These are phyloP conservation scores for Pichia pseudocactophila DNA, from an alignment of 805 yeast species.

Conservation along the genomic window DNA sequence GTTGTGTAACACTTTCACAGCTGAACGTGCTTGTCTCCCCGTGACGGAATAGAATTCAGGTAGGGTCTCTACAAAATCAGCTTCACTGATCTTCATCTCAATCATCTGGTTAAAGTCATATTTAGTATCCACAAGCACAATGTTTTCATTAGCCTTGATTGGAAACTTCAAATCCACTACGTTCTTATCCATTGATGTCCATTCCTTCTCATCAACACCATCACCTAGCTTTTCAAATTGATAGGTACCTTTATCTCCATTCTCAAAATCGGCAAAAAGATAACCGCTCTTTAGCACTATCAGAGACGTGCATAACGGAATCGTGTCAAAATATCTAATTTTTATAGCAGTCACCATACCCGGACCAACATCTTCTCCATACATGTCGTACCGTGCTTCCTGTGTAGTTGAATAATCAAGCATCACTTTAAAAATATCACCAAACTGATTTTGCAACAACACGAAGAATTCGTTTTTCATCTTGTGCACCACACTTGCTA, in stretches of 20 bases:
- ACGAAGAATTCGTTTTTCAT: conserved; percentile 57
- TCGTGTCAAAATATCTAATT: conserved; percentile 70
- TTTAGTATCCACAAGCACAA: conserved; percentile 46
- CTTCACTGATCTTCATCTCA: conserved; percentile 30
- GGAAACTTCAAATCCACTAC: conserved; percentile 25
- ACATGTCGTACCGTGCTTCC: conserved; percentile 21
- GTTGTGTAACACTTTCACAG: conserved; percentile 40
- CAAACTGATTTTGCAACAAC: conserved; percentile 58
- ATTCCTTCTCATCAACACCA: conserved; percentile 29
- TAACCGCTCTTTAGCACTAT: conserved; percentile 68
- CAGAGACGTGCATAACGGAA: conserved; percentile 48
- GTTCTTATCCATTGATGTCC: conserved; percentile 26
- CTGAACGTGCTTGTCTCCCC: conserved; percentile 38
- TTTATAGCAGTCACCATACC: conserved; percentile 33
- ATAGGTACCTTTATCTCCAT: conserved; percentile 57
- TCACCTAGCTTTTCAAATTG: conserved; percentile 75
- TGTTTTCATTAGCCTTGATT: conserved; percentile 39
- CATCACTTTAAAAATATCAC: conserved; percentile 68
- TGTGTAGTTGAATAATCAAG: conserved; percentile 38
- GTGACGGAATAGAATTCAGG: conserved; percentile 35
- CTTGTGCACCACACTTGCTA: conserved; percentile 55
- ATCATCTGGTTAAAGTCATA: conserved; percentile 47
- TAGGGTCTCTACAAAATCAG: conserved; percentile 24
- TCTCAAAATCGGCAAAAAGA: conserved; percentile 55
- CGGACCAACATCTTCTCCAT: conserved; percentile 8